A percentile compares a stretch with the other conserved stretches of the same genome.
Evolutionary conservation across 306 rosid genomes (phyloP).

Genomic region (Cucurbita argyrosperma): DNA sequence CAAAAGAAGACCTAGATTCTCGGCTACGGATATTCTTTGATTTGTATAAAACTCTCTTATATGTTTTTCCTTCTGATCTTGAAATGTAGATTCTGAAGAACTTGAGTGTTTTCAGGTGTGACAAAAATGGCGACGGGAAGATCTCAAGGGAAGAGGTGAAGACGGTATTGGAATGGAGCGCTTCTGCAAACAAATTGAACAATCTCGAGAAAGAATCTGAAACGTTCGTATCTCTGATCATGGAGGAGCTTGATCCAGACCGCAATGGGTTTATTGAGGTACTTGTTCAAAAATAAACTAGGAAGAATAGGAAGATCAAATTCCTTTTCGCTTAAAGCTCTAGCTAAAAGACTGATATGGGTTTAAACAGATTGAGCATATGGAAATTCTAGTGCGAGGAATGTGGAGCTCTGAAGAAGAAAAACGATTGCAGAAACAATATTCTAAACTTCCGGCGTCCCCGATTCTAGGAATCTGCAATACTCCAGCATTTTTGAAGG

Average conservation of each 20-base stretch:
- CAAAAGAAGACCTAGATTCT: conserved; percentile 31
- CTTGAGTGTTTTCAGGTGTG: conserved; percentile 31
- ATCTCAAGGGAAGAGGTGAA: conserved; percentile 49
- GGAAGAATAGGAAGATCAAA: not conserved
- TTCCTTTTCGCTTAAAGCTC: not conserved
- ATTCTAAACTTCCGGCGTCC: not conserved
- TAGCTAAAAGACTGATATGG: not conserved
- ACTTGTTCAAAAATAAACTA: not conserved
- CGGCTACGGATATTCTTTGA: conserved; percentile 65
- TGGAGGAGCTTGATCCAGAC: conserved; percentile 64
- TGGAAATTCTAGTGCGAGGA: conserved; percentile 25
- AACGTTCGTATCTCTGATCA: conserved; percentile 38
- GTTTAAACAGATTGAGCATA: conserved; percentile 44
- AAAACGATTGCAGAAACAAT: not conserved
- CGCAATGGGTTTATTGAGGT: conserved; percentile 49
- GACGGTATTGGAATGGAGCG: conserved; percentile 51
- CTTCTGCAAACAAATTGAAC: conserved; percentile 41
- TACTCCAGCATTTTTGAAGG: conserved; percentile 17
- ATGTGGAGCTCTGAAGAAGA: not conserved
- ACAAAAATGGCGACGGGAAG: conserved; percentile 61
- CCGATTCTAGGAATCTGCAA: conserved; percentile 22
- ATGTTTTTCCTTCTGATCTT: not conserved
- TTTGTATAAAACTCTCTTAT: conserved; percentile 22
- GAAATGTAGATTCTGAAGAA: not conserved
- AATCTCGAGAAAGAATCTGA: conserved; percentile 33